A percentile compares a stretch with the other conserved stretches of the same genome.
phyloP scores from a whole-genome alignment of 2,329 filamentous ascomycete genomes.

The Fusarium odoratissimum region DNA sequence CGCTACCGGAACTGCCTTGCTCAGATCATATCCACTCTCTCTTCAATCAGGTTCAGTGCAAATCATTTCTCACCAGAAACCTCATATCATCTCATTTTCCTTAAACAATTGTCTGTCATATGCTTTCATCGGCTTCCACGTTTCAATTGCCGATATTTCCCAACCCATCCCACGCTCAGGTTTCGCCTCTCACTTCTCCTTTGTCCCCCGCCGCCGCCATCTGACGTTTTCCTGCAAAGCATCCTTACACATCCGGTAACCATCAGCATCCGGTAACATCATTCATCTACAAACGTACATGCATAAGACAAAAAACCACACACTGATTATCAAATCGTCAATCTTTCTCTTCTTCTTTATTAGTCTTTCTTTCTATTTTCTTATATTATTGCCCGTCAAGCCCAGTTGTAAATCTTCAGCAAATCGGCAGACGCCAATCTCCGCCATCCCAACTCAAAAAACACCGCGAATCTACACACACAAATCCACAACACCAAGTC shows the following conservation, averaged over 20 bases:
- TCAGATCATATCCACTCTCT: conserved; percentile 33
- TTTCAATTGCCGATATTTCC: conserved; percentile 12
- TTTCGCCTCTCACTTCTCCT: conserved; percentile 18
- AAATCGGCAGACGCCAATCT: conserved; percentile 26
- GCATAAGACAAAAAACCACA: conserved; percentile 5
- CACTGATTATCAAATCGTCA: conserved; percentile 3
- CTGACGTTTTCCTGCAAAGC: conserved; percentile 26
- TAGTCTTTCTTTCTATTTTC: neutral
- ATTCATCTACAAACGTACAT: conserved; percentile 29
- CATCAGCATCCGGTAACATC: conserved; percentile 34
- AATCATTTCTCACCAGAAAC: conserved; percentile 7
- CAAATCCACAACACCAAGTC: conserved; percentile 23
- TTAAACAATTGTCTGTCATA: conserved; percentile 14
- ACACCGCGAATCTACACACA: conserved; percentile 11
- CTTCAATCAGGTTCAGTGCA: conserved; percentile 7
- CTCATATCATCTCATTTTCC: conserved; percentile 22
- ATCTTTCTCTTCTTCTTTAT: neutral
- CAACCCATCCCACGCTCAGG: conserved; percentile 9
- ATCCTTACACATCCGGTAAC: conserved; percentile 35
- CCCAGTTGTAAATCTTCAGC: conserved; percentile 15
- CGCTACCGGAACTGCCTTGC: conserved; percentile 23
- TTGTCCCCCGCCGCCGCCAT: conserved; percentile 15
- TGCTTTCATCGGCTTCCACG: conserved; percentile 1
- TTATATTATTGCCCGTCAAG: neutral
- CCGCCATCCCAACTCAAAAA: conserved; percentile 28